Conservation (phyloP, 805 yeast species). For the Yarrowia deformans region DNA sequence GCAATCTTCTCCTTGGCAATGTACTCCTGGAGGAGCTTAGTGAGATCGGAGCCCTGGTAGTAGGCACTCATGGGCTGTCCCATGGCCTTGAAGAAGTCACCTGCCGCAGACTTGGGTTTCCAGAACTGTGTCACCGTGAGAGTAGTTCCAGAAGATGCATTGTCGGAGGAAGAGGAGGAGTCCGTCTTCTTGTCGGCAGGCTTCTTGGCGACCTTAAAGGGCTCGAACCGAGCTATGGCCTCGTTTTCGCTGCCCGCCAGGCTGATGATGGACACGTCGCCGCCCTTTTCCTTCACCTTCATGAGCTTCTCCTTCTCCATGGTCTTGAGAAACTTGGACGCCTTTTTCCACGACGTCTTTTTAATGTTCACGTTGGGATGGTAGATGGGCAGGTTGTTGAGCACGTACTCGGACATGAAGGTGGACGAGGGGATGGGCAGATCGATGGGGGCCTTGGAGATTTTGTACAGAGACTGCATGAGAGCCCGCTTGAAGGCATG, state of each 20-base stretch:
- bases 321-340: constrained; percentile 81
- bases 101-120: constrained; percentile 47
- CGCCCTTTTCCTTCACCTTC: constrained; percentile 82
- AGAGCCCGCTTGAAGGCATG: constrained; percentile 75
- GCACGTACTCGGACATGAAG: constrained; percentile 73
- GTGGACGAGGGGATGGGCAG: constrained; percentile 76
- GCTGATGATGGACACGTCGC: constrained; percentile 68
- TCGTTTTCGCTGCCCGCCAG: constrained; percentile 58
- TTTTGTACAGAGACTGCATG: constrained; percentile 66
- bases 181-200: constrained; percentile 26
- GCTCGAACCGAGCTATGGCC: constrained; percentile 64
- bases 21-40: constrained; percentile 61
- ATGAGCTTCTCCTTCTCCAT: constrained; percentile 80
- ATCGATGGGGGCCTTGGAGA: constrained; percentile 53
- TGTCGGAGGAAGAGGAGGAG: constrained; percentile 37
- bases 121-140: constrained; percentile 46
- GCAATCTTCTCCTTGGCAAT: constrained; percentile 61
- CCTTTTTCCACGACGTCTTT: constrained; percentile 88
- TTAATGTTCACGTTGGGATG: constrained; percentile 58
- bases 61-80: constrained; percentile 45
- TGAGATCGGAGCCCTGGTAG: constrained; percentile 65
- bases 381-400: constrained; percentile 69
- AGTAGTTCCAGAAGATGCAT: constrained; percentile 33
- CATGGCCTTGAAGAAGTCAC: constrained; percentile 43
- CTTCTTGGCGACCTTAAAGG: constrained; percentile 59